These are phyloP conservation scores for Ceratocystis smalleyi DNA, from an alignment of 2,329 filamentous ascomycete genomes.

Conservation along the genomic window DNA sequence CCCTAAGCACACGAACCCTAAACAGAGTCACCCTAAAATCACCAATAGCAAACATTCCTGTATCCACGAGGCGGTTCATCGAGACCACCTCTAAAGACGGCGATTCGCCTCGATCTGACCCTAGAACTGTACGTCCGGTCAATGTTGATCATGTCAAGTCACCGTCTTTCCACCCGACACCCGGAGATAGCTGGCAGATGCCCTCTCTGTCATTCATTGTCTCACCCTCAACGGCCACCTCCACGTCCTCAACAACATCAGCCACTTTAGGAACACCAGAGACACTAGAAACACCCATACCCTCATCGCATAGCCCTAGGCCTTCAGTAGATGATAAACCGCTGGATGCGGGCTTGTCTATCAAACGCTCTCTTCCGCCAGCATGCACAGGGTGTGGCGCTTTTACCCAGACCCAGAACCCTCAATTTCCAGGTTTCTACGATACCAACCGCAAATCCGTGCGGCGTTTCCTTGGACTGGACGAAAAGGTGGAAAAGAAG, in stretches of 20 bases:
- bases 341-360: neutral
- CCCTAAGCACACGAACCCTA: neutral
- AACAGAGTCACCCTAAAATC: neutral
- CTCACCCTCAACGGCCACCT: neutral
- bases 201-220: neutral
- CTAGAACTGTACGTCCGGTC: neutral
- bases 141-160: neutral
- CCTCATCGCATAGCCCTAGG: neutral
- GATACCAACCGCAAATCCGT: conserved; percentile 37
- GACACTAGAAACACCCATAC: neutral
- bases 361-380: conserved; percentile 30
- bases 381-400: conserved; percentile 52
- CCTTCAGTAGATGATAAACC: neutral
- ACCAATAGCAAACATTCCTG: neutral
- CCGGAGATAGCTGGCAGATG: neutral
- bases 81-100: neutral
- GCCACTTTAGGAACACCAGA: neutral
- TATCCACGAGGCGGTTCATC: neutral
- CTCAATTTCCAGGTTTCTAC: conserved; percentile 42
- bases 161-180: neutral
- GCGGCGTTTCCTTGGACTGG: conserved; percentile 29
- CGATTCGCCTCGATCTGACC: neutral
- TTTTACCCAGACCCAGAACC: conserved; percentile 39
- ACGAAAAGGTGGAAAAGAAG: conserved; percentile 30
- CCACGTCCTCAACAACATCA: neutral